These are phyloP conservation scores for Pseudogymnoascus pannorum DNA, from an alignment of 2,329 filamentous ascomycete genomes.

Conservation along the genomic window DNA sequence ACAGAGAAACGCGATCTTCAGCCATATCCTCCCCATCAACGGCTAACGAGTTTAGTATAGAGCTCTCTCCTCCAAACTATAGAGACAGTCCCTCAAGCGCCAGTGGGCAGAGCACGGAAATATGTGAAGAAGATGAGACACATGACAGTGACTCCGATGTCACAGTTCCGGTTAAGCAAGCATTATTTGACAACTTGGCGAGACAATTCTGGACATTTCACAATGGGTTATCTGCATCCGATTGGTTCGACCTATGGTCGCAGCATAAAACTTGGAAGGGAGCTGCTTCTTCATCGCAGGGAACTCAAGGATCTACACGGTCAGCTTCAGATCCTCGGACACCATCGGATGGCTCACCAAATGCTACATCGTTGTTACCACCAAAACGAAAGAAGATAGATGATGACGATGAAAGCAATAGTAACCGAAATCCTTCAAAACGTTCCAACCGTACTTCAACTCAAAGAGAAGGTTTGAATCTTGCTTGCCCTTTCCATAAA, in stretches of 20 bases:
- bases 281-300: not conserved
- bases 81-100: not conserved
- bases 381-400: not conserved
- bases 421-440: not conserved
- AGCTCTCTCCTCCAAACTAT: not conserved
- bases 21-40: not conserved
- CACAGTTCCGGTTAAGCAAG: not conserved
- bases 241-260: not conserved
- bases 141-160: not conserved
- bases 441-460: not conserved
- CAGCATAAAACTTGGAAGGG: not conserved
- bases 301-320: not conserved
- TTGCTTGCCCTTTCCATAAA: not conserved
- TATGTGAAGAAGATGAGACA: not conserved
- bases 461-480: not conserved
- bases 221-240: not conserved
- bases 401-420: not conserved
- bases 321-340: not conserved
- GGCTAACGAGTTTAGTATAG: too few species aligned
- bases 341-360: not conserved
- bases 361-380: not conserved
- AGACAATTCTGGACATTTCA: not conserved
- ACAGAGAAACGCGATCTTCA: not conserved
- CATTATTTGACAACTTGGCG: not conserved
- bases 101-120: not conserved